A percentile compares a stretch with the other conserved stretches of the same genome.
These are phyloP conservation scores for Phascolomyces articulosus DNA, from an alignment of 371 early-diverging fungal species.

Conservation along the genomic window DNA sequence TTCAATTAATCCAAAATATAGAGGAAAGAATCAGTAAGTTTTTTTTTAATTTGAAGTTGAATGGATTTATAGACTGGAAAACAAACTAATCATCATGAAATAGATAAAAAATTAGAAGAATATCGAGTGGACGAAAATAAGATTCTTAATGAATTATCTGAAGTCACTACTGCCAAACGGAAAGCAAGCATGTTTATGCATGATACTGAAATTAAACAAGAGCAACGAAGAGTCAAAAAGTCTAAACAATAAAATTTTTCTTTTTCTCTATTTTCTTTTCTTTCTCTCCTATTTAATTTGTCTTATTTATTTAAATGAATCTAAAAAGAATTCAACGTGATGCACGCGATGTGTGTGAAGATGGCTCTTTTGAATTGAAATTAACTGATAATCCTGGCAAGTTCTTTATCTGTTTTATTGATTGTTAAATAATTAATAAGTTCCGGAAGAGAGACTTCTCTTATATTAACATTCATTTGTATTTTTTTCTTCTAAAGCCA, in stretches of 20 bases:
- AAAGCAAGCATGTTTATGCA: slow-evolving; percentile 78
- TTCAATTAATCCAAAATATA: slow-evolving; percentile 84
- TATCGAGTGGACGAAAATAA: slow-evolving; percentile 77
- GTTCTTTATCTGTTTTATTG: neutral
- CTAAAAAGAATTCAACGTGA: slow-evolving; percentile 1
- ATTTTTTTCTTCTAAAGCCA: neutral
- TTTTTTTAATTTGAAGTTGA: no score
- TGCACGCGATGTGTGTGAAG: neutral
- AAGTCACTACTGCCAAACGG: slow-evolving; percentile 89
- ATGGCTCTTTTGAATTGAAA: neutral
- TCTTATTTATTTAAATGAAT: neutral
- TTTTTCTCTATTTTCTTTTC: neutral
- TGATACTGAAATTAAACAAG: neutral
- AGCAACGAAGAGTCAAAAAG: neutral
- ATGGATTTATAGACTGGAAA: no score
- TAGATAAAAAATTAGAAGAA: slow-evolving; percentile 82
- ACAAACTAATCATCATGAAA: no score
- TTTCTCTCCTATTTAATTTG: neutral
- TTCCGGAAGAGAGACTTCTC: no score
- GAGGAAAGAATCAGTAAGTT: slow-evolving; percentile 76
- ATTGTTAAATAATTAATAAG: no score
- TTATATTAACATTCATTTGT: neutral
- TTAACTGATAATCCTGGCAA: slow-evolving; percentile 3
- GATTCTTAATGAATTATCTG: slow-evolving; percentile 78
- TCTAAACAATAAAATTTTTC: slow-evolving; percentile 1